Evolutionary conservation across 1,284 basidiomycete species (phyloP).

Genomic region (Bothia castanella): DNA sequence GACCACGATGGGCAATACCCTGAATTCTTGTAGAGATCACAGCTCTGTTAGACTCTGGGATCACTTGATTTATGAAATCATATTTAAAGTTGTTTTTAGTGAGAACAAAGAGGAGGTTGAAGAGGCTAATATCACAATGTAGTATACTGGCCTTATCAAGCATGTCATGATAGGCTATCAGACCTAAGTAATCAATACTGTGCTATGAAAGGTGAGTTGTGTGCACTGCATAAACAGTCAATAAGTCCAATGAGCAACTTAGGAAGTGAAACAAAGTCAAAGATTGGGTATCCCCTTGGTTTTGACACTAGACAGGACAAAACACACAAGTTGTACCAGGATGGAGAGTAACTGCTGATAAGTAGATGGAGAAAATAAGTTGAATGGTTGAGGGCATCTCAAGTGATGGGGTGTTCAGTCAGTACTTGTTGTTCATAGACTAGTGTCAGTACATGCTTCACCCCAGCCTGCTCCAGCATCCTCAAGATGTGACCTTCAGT

Average conservation of each 20-base stretch:
- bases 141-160: neutral
- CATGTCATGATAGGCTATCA: slow-evolving; percentile 5
- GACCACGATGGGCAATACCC: neutral
- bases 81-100: no score
- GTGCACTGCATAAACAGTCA: slow-evolving; percentile 5
- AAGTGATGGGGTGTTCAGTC: neutral
- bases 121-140: slow-evolving; percentile 3
- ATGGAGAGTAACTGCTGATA: neutral
- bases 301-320: neutral
- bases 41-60: no score
- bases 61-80: no score
- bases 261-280: neutral
- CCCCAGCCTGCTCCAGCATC: neutral
- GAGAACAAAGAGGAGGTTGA: slow-evolving; percentile 9
- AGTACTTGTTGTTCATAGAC: slow-evolving; percentile 11
- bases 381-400: neutral
- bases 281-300: neutral
- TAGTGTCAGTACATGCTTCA: neutral
- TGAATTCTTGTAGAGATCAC: no score
- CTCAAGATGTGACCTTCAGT: slow-evolving; percentile 3
- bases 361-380: slow-evolving; percentile 1
- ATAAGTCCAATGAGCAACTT: slow-evolving; percentile 5
- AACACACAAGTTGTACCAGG: neutral
- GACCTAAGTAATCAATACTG: neutral
- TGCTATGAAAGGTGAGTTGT: neutral